Evolutionary conservation across 352 stramenopile genomes (phyloP).

Genomic region (Globisporangium cylindrosporum): DNA sequence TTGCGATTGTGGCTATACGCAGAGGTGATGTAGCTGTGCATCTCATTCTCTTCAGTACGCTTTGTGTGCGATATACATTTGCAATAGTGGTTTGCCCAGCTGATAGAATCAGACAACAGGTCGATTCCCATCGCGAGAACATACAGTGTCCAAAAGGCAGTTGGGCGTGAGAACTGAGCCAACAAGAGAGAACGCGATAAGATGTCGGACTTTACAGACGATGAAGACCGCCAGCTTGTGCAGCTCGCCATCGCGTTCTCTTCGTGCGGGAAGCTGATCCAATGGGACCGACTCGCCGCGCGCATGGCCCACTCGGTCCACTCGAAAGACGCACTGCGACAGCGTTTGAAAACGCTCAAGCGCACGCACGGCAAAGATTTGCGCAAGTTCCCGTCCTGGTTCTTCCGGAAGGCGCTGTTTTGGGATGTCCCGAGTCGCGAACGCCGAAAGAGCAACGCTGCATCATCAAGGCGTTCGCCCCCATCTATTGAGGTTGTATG

Average conservation of each 20-base stretch:
- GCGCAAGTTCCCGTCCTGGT: conserved; percentile 35
- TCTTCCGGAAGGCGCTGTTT: conserved; percentile 23
- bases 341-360: conserved; percentile 60
- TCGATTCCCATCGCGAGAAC: neutral
- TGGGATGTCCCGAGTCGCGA: neutral
- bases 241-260: conserved; percentile 29
- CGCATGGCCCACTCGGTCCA: conserved; percentile 30
- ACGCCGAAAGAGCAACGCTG: neutral
- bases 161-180: neutral
- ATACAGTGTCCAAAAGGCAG: neutral
- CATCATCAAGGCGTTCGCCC: neutral
- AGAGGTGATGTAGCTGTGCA: neutral
- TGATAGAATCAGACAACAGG: conserved; percentile 3
- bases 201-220: conserved; percentile 59
- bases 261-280: conserved; percentile 19
- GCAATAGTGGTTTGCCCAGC: neutral
- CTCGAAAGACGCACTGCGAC: conserved; percentile 32
- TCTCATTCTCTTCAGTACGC: neutral
- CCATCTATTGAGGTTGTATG: neutral
- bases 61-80: neutral
- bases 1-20: neutral
- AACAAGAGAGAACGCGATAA: neutral
- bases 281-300: conserved; percentile 30
- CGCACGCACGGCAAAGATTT: conserved; percentile 36
- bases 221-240: conserved; percentile 54